A percentile compares a stretch with the other conserved stretches of the same genome.
These are phyloP conservation scores for Acaromyces ingoldii DNA, from an alignment of 1,284 basidiomycete genomes.

Conservation along the genomic window DNA sequence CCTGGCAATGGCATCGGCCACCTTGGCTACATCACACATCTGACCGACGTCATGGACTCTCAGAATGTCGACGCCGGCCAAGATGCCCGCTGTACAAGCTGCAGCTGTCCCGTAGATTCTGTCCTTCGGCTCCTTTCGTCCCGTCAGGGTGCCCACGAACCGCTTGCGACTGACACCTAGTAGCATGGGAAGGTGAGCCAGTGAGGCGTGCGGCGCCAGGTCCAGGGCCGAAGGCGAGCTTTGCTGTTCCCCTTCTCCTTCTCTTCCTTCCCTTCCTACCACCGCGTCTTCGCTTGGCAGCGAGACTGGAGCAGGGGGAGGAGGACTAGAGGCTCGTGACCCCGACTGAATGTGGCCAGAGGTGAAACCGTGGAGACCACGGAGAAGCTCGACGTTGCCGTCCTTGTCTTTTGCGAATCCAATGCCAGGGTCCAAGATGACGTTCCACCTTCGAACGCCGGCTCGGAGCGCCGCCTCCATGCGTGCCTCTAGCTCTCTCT, in stretches of 20 bases:
- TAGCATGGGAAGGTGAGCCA: constrained; percentile 36
- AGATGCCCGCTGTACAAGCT: constrained; percentile 69
- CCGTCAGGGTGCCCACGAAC: constrained; percentile 42
- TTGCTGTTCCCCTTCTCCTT: background rate
- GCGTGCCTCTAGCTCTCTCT: constrained; percentile 67
- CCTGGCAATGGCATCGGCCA: constrained; percentile 56
- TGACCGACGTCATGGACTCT: constrained; percentile 77
- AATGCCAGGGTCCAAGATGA: constrained; percentile 86
- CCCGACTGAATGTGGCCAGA: background rate
- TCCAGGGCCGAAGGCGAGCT: too few relatives aligned
- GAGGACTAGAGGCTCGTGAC: background rate
- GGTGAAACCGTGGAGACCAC: constrained; percentile 11
- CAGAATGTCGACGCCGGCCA: constrained; percentile 65
- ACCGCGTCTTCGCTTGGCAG: background rate
- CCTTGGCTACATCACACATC: constrained; percentile 62
- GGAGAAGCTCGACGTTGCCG: constrained; percentile 65
- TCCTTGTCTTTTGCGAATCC: constrained; percentile 86
- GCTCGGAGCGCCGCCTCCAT: constrained; percentile 68
- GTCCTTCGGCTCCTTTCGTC: constrained; percentile 60
- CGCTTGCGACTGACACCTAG: constrained; percentile 43
- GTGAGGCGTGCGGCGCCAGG: constrained; percentile 21
- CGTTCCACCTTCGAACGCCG: constrained; percentile 80
- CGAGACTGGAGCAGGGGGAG: background rate
- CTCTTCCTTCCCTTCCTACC: background rate
- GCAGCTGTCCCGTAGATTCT: constrained; percentile 77